Evolutionary conservation across 345 rosid genomes (phyloP).

Genomic region (Gynandropsis gynandra): DNA sequence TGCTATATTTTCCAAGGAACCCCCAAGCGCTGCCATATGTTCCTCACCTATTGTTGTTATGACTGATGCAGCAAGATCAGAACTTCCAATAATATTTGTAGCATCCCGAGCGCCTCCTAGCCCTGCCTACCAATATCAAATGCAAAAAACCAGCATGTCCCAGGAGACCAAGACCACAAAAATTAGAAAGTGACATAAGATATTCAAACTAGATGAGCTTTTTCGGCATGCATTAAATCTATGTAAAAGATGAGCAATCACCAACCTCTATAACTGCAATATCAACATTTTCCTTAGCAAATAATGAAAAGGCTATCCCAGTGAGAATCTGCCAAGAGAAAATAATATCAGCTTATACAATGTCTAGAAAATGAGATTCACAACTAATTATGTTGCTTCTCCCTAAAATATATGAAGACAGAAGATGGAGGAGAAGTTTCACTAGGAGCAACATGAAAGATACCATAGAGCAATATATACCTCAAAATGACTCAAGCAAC

Average conservation of each 20-base stretch:
- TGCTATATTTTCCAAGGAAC: constrained; percentile 82
- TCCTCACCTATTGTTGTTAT: constrained; percentile 83
- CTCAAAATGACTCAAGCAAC: constrained; percentile 84
- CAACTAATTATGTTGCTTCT: no score
- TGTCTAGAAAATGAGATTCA: neutral
- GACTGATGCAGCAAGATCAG: constrained; percentile 57
- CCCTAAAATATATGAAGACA: neutral
- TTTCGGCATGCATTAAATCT: neutral
- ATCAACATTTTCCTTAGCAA: constrained; percentile 67
- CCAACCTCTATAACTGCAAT: constrained; percentile 79
- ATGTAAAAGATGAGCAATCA: neutral
- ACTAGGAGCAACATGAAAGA: neutral
- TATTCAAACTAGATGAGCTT: neutral
- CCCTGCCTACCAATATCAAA: constrained; percentile 48
- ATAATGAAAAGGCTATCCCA: constrained; percentile 62
- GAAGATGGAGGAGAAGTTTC: neutral
- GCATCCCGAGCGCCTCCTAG: constrained; percentile 95
- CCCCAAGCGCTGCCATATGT: constrained; percentile 79
- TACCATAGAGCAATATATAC: constrained; percentile 24
- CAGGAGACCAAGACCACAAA: neutral
- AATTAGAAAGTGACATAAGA: neutral
- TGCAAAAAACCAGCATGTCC: neutral
- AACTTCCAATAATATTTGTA: constrained; percentile 56
- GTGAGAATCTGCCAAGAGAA: constrained; percentile 57
- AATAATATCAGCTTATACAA: neutral